Conservation (phyloP, 139 green algal species). For the Closterium sp. region DNA sequence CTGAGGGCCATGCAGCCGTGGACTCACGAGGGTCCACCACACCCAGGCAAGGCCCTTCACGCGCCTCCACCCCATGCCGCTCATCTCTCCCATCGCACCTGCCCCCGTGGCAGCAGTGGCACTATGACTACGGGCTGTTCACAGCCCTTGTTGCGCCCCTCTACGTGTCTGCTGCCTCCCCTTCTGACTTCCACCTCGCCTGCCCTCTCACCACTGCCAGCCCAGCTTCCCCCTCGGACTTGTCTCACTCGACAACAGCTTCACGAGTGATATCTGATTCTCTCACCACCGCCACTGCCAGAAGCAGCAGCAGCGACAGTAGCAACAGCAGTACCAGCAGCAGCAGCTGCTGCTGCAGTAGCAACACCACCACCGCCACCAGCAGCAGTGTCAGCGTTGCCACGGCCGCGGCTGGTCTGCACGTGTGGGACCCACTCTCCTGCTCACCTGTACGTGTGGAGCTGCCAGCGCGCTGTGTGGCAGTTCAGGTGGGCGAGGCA, state of each 20-base stretch:
- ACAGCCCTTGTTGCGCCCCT: constrained; percentile 20
- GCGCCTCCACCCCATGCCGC: neutral
- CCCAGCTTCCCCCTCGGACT: neutral
- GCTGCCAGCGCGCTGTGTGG: constrained; percentile 24
- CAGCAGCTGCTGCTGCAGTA: neutral
- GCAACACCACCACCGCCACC: neutral
- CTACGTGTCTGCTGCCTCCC: neutral
- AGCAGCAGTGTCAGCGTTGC: neutral
- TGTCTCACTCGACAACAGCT: no score
- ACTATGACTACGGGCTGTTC: constrained; percentile 34
- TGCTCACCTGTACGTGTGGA: constrained; percentile 1
- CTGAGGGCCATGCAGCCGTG: neutral
- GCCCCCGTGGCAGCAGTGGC: constrained; percentile 36
- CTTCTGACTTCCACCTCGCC: neutral
- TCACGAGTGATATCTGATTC: no score
- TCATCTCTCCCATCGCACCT: neutral
- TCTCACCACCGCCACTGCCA: neutral
- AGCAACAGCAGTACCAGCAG: neutral
- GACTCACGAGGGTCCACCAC: neutral
- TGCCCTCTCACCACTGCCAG: neutral
- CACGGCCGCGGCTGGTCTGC: neutral
- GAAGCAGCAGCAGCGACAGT: neutral
- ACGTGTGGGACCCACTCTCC: constrained; percentile 15
- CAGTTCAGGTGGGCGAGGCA: constrained; percentile 34
- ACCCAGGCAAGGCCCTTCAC: neutral